Conservation (phyloP, 2,329 filamentous ascomycete genomes). For the Penicillium aurantiogriseum region DNA sequence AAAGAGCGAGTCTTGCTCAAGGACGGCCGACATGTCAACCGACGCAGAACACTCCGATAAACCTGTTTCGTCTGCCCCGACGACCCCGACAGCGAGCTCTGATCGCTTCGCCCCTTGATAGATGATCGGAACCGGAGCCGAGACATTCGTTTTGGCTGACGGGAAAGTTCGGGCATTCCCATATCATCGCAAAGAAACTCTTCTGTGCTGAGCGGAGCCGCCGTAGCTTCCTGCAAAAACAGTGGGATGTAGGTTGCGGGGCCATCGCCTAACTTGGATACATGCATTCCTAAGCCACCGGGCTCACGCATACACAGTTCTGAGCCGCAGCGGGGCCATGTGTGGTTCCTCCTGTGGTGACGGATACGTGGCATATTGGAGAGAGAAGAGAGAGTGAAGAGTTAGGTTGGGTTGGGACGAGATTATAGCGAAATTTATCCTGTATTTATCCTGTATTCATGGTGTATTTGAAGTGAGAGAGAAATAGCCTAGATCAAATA, state of each 20-base stretch:
- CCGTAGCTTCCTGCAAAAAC: conserved; percentile 10
- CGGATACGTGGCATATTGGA: conserved; percentile 27
- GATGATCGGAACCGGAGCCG: conserved; percentile 27
- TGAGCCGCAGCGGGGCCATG: conserved; percentile 38
- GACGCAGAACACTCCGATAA: conserved; percentile 26
- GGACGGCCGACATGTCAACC: conserved; percentile 31
- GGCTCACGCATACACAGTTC: conserved; percentile 22
- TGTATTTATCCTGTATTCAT: conserved; percentile 1
- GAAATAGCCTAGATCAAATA: not conserved
- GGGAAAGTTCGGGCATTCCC: conserved; percentile 36
- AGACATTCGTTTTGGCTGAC: conserved; percentile 19
- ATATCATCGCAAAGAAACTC: conserved; percentile 30
- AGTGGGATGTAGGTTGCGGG: conserved; percentile 13
- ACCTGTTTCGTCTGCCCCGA: conserved; percentile 14
- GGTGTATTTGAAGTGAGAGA: not conserved
- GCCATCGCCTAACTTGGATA: conserved; percentile 9
- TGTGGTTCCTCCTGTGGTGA: conserved; percentile 36
- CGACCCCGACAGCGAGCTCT: conserved; percentile 6
- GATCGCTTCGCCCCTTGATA: not conserved
- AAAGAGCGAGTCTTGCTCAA: conserved; percentile 34
- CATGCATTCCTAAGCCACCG: conserved; percentile 21
- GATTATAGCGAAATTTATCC: not conserved
- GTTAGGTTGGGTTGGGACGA: not conserved
- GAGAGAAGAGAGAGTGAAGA: not conserved
- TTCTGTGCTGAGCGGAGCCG: conserved; percentile 17